Percentiles rank a stretch among this genome's conserved stretches.
Conservation (phyloP, 225 moss, liverwort and hornwort genomes). For the Lunularia cruciata region DNA sequence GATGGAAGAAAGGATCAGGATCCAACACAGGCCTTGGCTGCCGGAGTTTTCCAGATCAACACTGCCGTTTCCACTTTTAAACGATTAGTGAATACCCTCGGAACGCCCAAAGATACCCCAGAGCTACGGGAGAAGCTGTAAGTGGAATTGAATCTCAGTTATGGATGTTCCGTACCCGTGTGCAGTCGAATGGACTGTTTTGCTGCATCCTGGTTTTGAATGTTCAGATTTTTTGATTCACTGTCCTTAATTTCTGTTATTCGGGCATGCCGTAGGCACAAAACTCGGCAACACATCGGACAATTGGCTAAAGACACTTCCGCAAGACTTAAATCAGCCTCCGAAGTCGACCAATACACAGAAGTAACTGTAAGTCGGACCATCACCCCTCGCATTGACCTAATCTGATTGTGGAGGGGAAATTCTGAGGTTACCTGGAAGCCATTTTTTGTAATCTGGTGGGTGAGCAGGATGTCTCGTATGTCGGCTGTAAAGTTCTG, state of each 20-base stretch:
- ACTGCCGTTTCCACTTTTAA: slow-evolving; percentile 90
- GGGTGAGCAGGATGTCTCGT: no score
- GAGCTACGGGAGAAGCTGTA: slow-evolving; percentile 92
- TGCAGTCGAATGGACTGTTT: no score
- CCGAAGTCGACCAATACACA: slow-evolving; percentile 71
- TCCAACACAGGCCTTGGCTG: slow-evolving; percentile 81
- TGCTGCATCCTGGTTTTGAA: no score
- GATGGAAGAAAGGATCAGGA: slow-evolving; percentile 61
- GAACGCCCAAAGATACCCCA: slow-evolving; percentile 90
- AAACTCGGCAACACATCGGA: slow-evolving; percentile 90
- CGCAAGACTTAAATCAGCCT: slow-evolving; percentile 77
- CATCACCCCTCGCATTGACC: not conserved
- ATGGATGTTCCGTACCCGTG: no score
- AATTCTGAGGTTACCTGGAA: no score
- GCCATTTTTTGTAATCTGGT: no score
- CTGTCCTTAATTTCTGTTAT: no score
- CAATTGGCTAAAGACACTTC: slow-evolving; percentile 96
- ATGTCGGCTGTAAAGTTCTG: no score
- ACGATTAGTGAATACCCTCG: slow-evolving; percentile 74
- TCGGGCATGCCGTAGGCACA: slow-evolving; percentile 82
- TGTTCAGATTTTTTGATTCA: no score
- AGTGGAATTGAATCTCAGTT: slow-evolving; percentile 21
- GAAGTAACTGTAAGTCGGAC: slow-evolving; percentile 44
- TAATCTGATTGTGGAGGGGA: no score
- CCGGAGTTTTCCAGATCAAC: slow-evolving; percentile 96